A percentile compares a stretch with the other conserved stretches of the same genome.
These are phyloP conservation scores for Yarrowia osloensis DNA, from an alignment of 805 yeast genomes.

Conservation along the genomic window DNA sequence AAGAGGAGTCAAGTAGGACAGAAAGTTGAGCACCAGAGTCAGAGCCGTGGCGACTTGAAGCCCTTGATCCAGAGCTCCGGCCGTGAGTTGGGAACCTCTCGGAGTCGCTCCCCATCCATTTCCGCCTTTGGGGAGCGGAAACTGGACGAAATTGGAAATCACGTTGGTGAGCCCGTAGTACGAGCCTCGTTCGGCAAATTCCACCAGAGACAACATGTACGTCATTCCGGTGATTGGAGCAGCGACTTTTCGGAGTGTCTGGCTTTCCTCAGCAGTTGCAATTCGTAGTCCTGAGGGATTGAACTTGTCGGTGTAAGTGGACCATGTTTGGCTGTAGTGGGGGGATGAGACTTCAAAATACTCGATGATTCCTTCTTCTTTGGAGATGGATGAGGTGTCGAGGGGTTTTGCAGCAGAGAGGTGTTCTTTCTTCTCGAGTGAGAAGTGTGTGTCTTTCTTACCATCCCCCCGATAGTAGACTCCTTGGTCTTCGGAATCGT, in stretches of 20 bases:
- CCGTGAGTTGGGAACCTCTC: not conserved
- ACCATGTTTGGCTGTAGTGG: not conserved
- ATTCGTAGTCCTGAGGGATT: not conserved
- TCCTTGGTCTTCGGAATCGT: no score
- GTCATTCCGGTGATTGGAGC: not conserved
- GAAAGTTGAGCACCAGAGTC: not conserved
- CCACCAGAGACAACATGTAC: not conserved
- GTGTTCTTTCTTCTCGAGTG: no score
- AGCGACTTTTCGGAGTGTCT: not conserved
- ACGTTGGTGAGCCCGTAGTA: not conserved
- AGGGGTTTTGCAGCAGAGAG: no score
- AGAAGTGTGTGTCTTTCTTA: no score
- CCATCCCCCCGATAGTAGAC: no score
- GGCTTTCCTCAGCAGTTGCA: not conserved
- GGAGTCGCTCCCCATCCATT: not conserved
- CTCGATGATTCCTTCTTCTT: not conserved
- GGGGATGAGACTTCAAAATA: not conserved
- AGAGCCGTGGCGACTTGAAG: not conserved
- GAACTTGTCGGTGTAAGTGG: not conserved
- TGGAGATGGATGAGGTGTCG: not conserved
- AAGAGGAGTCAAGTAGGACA: not conserved
- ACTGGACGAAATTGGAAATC: not conserved
- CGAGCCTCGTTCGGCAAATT: not conserved
- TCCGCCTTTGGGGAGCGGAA: not conserved
- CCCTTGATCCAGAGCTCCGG: not conserved